Base-by-base conservation (phyloP, 495 filamentous ascomycete species). In the Cercophora newfieldiana region DNA sequence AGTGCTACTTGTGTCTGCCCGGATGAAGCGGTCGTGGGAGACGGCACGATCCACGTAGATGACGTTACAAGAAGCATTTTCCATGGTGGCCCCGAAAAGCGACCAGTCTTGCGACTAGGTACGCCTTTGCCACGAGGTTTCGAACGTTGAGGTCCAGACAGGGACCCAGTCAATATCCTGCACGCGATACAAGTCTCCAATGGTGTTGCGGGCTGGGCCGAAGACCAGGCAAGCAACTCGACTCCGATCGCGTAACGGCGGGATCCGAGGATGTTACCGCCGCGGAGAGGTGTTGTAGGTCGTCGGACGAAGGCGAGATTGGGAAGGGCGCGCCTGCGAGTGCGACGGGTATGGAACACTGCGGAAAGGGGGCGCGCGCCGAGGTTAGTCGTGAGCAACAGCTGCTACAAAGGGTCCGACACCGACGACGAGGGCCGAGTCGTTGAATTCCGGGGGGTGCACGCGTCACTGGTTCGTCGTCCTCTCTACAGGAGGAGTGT, bases 41-140 rank as follows among this genome's bases (percentile, higher is more conserved):
- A 91, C 86, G 59, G 87, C 86, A 73, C 89, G 88, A 79, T 95
- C 90, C 65, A 95, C 91, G 75, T 93, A 95, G 68, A 95, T 88
- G 65, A 91, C 87, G 79, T 90, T 88, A 79, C 89, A 94, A 66
- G 86, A 80, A 70, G 86, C 82, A 77, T 82, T 81, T 77, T 91
- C 90, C 89, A 91, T 90, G 64, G 72, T 79, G 75, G 70, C 71
- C 66, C 59, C 67, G 65, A 70, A 72, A 74, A 78, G 76, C 80
- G 77, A 75, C 79, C 79, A 79, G 80, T 79, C 80, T 77, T 73
- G 74, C 75, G 80, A 82, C 80, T 66, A 78, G 79, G 59, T 77
- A 72, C 78, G 73, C 79, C 76, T 79, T 76, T 72, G 70, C 78
- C 80, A 75, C 74, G 68, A 62, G 67, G 37, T 50, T 58, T 14